Conservation (phyloP, 495 filamentous ascomycete species). For the Podospora conica region DNA sequence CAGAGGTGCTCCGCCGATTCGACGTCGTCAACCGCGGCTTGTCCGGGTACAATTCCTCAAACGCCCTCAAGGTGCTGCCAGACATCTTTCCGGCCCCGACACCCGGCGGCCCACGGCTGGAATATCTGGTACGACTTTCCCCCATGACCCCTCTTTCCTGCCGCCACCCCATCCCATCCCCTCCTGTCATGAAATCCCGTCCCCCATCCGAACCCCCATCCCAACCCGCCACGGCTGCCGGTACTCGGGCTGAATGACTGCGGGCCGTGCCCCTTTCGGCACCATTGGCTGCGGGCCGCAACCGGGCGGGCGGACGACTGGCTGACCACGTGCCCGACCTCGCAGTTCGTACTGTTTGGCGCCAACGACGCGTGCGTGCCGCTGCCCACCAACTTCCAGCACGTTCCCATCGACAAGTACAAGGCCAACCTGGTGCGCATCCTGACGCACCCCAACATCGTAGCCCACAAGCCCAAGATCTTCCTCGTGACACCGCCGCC, state of each 20-base stretch:
- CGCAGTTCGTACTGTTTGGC: slow-evolving; percentile 72
- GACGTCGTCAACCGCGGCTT: slow-evolving; percentile 47
- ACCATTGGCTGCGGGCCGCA: background rate
- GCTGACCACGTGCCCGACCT: background rate
- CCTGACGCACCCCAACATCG: slow-evolving; percentile 59
- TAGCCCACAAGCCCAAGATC: slow-evolving; percentile 64
- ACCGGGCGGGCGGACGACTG: slow-evolving; percentile 1
- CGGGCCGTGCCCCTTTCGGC: background rate
- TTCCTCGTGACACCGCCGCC: slow-evolving; percentile 75
- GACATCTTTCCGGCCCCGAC: slow-evolving; percentile 41
- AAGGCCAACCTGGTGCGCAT: slow-evolving; percentile 64
- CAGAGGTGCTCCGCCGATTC: slow-evolving; percentile 38
- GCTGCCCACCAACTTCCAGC: slow-evolving; percentile 51
- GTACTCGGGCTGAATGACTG: background rate
- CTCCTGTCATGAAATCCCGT: background rate
- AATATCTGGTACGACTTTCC: slow-evolving; percentile 55
- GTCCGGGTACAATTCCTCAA: slow-evolving; percentile 46
- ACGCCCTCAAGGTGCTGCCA: slow-evolving; percentile 37
- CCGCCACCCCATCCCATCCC: background rate
- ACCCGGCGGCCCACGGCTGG: slow-evolving; percentile 45
- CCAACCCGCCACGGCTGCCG: background rate
- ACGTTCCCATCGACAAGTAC: slow-evolving; percentile 68
- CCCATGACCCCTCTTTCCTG: background rate
- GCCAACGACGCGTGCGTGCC: slow-evolving; percentile 78
- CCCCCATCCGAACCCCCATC: background rate